phyloP scores from a whole-genome alignment of 805 yeast species.

The Nakazawaea pomicola region DNA sequence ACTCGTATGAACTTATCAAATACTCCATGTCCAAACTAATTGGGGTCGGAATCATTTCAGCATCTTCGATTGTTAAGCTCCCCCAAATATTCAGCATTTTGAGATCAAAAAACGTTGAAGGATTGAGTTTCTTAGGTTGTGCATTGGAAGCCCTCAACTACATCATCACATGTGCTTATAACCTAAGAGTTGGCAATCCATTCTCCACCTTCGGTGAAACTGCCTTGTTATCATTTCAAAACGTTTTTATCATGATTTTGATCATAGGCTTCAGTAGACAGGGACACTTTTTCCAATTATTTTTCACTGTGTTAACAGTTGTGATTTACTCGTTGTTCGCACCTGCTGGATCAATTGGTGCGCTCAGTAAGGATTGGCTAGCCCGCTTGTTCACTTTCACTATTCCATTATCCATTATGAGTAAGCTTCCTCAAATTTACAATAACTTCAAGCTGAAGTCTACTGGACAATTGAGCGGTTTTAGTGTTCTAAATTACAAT shows the following conservation, averaged over 20 bases:
- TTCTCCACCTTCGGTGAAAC: constrained; percentile 36
- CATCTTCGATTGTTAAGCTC: constrained; percentile 32
- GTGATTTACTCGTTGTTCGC: constrained; percentile 8
- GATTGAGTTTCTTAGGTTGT: constrained; percentile 28
- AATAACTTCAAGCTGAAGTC: constrained; percentile 31
- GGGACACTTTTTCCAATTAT: constrained; percentile 2
- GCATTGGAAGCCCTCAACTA: constrained; percentile 30
- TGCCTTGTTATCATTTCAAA: constrained; percentile 30
- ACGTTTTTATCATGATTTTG: constrained; percentile 25
- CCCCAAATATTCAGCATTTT: constrained; percentile 35
- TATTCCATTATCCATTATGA: constrained; percentile 29
- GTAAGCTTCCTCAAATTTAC: constrained; percentile 37
- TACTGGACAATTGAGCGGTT: constrained; percentile 36
- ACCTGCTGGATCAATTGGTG: constrained; percentile 9
- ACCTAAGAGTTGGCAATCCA: constrained; percentile 28
- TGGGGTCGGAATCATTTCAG: constrained; percentile 30
- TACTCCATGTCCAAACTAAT: constrained; percentile 27
- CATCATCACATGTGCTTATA: constrained; percentile 30
- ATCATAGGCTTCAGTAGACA: constrained; percentile 18
- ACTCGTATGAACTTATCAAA: constrained; percentile 21
- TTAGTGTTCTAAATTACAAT: constrained; percentile 31
- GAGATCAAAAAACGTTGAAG: constrained; percentile 25
- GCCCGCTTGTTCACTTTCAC: constrained; percentile 25
- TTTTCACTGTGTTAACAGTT: constrained; percentile 6
- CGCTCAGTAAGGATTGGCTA: constrained; percentile 14